phyloP scores from a whole-genome alignment of 306 rosid genomes.

The Trifolium subterraneum region DNA sequence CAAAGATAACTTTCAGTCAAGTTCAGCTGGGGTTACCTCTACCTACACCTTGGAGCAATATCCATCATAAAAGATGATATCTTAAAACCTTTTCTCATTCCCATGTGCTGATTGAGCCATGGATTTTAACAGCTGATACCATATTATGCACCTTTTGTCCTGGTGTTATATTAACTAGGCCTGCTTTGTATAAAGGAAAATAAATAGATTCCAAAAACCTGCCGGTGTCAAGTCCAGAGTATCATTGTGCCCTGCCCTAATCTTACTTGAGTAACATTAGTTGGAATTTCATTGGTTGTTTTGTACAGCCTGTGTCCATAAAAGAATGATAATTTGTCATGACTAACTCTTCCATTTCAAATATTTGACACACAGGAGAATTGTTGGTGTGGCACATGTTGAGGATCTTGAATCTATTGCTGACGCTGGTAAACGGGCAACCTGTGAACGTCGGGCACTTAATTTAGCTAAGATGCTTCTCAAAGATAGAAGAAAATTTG shows the following conservation, averaged over 20 bases:
- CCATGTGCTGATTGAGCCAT: not conserved
- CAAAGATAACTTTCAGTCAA: not conserved
- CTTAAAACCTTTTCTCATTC: not conserved
- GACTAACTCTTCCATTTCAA: constrained; percentile 24
- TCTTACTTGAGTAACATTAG: constrained; percentile 11
- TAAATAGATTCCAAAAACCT: not conserved
- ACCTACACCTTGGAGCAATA: not conserved
- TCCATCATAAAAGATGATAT: not conserved
- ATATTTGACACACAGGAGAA: constrained; percentile 66
- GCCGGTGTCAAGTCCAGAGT: constrained; percentile 14
- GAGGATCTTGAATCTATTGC: constrained; percentile 83
- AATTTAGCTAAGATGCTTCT: constrained; percentile 71
- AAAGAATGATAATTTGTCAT: not conserved
- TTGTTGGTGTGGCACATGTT: constrained; percentile 90
- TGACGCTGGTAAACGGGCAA: constrained; percentile 71
- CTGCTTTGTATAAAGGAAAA: too few relatives aligned
- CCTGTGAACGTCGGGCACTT: constrained; percentile 73
- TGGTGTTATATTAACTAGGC: constrained; percentile 7
- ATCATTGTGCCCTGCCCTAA: not conserved
- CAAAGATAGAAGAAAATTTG: constrained; percentile 71
- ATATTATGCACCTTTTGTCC: not conserved
- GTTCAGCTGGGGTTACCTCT: not conserved
- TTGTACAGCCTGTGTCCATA: not conserved
- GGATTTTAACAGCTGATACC: constrained; percentile 7
- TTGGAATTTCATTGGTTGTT: not conserved